phyloP scores from a whole-genome alignment of 768 basidiomycete species.

The Psilocybe subaeruginosa region DNA sequence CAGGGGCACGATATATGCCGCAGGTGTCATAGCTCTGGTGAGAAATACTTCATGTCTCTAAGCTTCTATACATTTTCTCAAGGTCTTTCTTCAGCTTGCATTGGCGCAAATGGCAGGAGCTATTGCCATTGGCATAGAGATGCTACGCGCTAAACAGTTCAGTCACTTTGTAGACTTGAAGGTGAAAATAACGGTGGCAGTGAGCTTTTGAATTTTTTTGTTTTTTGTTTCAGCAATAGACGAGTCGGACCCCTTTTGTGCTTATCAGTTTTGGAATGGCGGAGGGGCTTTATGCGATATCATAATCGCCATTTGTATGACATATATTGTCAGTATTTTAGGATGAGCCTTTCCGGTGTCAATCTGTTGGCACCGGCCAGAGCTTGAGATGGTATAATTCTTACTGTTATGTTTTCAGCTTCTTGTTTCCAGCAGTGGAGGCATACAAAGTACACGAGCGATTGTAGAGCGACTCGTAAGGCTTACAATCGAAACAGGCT shows the following conservation, averaged over 20 bases:
- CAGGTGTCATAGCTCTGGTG: neutral
- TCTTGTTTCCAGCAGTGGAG: neutral
- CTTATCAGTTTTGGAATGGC: neutral
- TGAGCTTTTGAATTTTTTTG: neutral
- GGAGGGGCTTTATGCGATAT: slow-evolving; percentile 2
- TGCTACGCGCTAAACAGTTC: neutral
- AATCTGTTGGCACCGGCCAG: too few species aligned
- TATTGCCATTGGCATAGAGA: neutral
- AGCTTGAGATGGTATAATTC: too few species aligned
- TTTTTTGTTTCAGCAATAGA: neutral
- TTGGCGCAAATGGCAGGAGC: neutral
- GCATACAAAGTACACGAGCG: neutral
- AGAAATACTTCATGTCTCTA: neutral
- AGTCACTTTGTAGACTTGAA: neutral
- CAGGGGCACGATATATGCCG: neutral
- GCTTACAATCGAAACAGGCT: slow-evolving; percentile 1
- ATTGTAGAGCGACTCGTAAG: neutral
- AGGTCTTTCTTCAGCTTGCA: neutral
- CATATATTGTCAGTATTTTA: slow-evolving; percentile 1
- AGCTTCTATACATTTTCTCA: neutral
- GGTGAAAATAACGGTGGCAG: neutral
- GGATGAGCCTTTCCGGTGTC: too few species aligned
- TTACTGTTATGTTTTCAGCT: neutral
- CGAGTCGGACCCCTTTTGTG: neutral
- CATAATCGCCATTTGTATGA: slow-evolving; percentile 1